These are phyloP conservation scores for Dendrothele bispora DNA, from an alignment of 768 basidiomycete species.

Conservation along the genomic window DNA sequence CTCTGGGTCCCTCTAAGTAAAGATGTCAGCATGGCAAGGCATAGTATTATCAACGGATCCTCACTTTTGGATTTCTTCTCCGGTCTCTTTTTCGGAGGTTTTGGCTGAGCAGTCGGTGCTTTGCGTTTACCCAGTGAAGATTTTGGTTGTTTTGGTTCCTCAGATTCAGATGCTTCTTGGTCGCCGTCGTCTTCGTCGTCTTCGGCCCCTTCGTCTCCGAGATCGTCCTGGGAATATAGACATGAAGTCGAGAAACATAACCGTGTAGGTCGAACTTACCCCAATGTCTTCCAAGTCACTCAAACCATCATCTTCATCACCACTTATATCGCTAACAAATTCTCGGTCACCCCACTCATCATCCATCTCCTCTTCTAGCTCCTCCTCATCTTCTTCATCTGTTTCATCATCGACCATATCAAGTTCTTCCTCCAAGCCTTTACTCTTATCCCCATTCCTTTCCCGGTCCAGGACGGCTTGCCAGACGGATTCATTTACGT, in stretches of 20 bases:
- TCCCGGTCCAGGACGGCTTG: slow-evolving; percentile 86
- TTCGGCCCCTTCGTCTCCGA: slow-evolving; percentile 41
- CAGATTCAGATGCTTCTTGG: slow-evolving; percentile 33
- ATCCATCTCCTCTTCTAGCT: slow-evolving; percentile 54
- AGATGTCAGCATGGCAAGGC: not conserved
- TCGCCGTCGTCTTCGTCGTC: slow-evolving; percentile 38
- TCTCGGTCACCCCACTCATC: slow-evolving; percentile 62
- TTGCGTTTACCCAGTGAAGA: slow-evolving; percentile 77
- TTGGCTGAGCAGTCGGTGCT: slow-evolving; percentile 41
- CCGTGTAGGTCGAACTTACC: slow-evolving; percentile 38
- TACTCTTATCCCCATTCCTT: slow-evolving; percentile 43
- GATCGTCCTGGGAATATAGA: slow-evolving; percentile 33
- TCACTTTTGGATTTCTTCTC: slow-evolving; percentile 63
- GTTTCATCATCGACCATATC: slow-evolving; percentile 60
- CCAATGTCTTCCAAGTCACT: slow-evolving; percentile 70
- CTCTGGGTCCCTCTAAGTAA: slow-evolving; percentile 64
- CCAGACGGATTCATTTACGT: slow-evolving; percentile 98
- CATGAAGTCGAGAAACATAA: not conserved
- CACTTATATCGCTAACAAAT: slow-evolving; percentile 76
- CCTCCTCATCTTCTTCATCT: slow-evolving; percentile 49
- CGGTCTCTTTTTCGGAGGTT: slow-evolving; percentile 49
- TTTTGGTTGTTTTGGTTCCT: slow-evolving; percentile 32
- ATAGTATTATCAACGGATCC: slow-evolving; percentile 21
- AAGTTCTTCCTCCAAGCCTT: slow-evolving; percentile 46
- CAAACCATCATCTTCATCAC: slow-evolving; percentile 59